These are phyloP conservation scores for Endoconidiophora laricicola DNA, from an alignment of 2,329 filamentous ascomycete genomes.

Conservation along the genomic window DNA sequence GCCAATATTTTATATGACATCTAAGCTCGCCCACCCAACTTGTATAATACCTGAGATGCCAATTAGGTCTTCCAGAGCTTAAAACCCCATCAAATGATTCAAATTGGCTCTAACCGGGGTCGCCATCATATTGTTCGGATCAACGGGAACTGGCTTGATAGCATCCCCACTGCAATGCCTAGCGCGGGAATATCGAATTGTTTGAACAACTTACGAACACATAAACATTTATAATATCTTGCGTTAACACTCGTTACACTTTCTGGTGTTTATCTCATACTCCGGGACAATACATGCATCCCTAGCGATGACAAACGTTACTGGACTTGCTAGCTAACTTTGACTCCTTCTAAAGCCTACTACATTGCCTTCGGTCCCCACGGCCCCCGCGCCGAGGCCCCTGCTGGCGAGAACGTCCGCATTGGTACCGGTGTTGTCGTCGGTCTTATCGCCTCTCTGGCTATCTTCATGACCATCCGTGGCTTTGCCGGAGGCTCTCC, in stretches of 20 bases:
- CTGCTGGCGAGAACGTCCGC: constrained; percentile 71
- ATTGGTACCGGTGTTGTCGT: constrained; percentile 56
- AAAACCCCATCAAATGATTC: not conserved
- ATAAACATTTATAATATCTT: too few relatives aligned
- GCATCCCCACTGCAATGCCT: too few relatives aligned
- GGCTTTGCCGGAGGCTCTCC: constrained; percentile 56
- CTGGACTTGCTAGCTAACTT: too few relatives aligned
- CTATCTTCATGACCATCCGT: constrained; percentile 57
- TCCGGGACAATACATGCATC: too few relatives aligned
- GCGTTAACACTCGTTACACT: too few relatives aligned
- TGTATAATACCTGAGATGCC: too few relatives aligned
- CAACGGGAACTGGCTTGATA: too few relatives aligned
- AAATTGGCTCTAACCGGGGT: not conserved
- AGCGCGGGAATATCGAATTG: too few relatives aligned
- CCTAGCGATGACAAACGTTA: too few relatives aligned
- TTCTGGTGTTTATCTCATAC: too few relatives aligned
- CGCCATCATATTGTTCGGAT: too few relatives aligned
- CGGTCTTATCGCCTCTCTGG: constrained; percentile 49
- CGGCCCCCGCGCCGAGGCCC: constrained; percentile 68
- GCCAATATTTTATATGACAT: not conserved
- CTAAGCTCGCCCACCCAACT: not conserved
- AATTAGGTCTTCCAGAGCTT: not conserved
- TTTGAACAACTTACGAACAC: too few relatives aligned
- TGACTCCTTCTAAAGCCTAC: constrained; percentile 50
- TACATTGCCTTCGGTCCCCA: constrained; percentile 97